Base-by-base conservation (phyloP, 139 green algal genomes). In the Nannochloris sp. region DNA sequence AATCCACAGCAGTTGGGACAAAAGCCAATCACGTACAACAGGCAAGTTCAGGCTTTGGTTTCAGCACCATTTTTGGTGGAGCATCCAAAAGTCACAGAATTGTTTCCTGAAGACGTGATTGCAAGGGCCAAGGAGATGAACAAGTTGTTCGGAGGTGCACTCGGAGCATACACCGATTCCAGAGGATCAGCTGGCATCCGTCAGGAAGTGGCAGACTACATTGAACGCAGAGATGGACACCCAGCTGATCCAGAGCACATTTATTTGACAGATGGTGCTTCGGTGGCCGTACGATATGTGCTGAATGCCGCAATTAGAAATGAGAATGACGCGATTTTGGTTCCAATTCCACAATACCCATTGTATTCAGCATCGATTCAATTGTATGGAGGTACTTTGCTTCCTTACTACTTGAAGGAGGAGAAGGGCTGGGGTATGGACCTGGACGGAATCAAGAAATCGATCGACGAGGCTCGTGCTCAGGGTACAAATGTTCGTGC, bases 361-460 rank as follows among this genome's bases (percentile, higher is more conserved):
- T 77, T 95, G 37, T 78, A 78, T 67, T 86, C 81, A 2, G 91
- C 91, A 3, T 83, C 83, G n/a, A 76, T 96, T 51, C 73, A 84
- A 57, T 74, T 96, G 71, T 88, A 94, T 57, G 91, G 86, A 31
- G 91, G 90, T 14, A 76, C 74, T 40, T 78, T 98, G 61, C 71
- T 93, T 67, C 86, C 85, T 4, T 98, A 98, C 77, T 77, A 89
- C 53, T 83, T 96, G 15, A 76, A 95, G 61, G 92, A 98, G 75
- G 59, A 76, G 5, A 67, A 71, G 11, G 81, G 77, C 18, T 98
- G 92, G 91, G 75, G 61, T 18, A 69, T 97, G 55, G 66, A 90
- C 66, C 51, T 90, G 11, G 66, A 70, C 1, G 60, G 87, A 29
- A 64, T 96, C 51, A 56, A 24, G 4, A 49, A 60, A 21, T 23